Evolutionary conservation across 1,139 yeast genomes (phyloP).

Genomic region (Kurtzmaniella quercitrusa): DNA sequence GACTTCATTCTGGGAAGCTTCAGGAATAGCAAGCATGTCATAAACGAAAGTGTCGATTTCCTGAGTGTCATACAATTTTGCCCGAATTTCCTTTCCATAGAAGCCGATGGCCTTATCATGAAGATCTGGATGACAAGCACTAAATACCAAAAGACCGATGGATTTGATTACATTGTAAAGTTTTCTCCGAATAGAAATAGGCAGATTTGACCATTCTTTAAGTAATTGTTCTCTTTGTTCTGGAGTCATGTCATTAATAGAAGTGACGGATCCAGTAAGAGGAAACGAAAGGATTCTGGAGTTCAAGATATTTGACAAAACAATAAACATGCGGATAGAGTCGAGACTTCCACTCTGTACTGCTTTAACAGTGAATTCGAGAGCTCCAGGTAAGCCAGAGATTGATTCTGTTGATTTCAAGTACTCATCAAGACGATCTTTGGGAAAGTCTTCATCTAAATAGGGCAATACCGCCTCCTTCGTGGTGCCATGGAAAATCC

Average conservation of each 20-base stretch:
- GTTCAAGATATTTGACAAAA: constrained; percentile 24
- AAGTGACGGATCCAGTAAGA: constrained; percentile 31
- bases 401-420: constrained; percentile 25
- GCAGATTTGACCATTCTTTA: constrained; percentile 37
- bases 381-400: constrained; percentile 26
- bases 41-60: constrained; percentile 24
- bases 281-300: constrained; percentile 33
- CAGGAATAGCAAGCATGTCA: constrained; percentile 30
- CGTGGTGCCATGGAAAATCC: constrained; percentile 29
- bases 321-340: constrained; percentile 19
- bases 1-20: constrained; percentile 25
- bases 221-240: constrained; percentile 27
- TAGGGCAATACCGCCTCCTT: constrained; percentile 26
- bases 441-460: constrained; percentile 24
- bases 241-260: constrained; percentile 33
- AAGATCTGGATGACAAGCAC: constrained; percentile 25
- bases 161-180: constrained; percentile 24
- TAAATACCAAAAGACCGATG: constrained; percentile 22
- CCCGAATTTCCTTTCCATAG: constrained; percentile 30
- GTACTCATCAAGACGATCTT: constrained; percentile 30
- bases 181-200: constrained; percentile 24
- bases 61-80: constrained; percentile 24
- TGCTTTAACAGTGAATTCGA: constrained; percentile 14
- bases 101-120: constrained; percentile 33
- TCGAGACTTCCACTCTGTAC: constrained; percentile 15